These are phyloP conservation scores for Fusarium denticulatum DNA, from an alignment of 2,329 filamentous ascomycete genomes.

Conservation along the genomic window DNA sequence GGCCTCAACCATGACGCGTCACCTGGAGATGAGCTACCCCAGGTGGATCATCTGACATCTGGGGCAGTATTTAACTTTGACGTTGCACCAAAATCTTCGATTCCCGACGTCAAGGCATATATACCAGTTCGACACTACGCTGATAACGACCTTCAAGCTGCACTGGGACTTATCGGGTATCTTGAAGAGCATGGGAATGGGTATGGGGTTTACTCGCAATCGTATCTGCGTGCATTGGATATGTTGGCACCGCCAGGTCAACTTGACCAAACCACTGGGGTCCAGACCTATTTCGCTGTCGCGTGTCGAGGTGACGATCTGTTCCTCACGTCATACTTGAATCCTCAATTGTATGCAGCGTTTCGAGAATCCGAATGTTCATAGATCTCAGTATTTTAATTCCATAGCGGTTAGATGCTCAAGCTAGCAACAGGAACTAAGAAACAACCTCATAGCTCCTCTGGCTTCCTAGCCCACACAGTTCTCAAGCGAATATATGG, in stretches of 20 bases:
- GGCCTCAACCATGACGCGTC: not conserved
- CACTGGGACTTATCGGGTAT: not conserved
- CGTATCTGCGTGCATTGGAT: not conserved
- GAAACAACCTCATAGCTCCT: not conserved
- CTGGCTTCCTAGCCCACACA: conserved; percentile 18
- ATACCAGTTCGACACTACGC: not conserved
- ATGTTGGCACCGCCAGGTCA: not conserved
- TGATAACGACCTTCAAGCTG: not conserved
- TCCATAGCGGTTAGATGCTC: not conserved
- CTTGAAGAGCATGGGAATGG: not conserved
- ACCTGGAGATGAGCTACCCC: not conserved
- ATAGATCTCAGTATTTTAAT: not conserved
- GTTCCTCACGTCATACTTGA: not conserved
- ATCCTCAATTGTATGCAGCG: not conserved
- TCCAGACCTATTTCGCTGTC: not conserved
- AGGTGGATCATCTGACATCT: not conserved
- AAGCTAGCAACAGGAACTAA: not conserved
- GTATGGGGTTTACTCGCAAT: not conserved
- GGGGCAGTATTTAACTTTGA: not conserved
- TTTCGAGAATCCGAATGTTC: not conserved
- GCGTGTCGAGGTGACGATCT: not conserved
- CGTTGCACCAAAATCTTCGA: not conserved
- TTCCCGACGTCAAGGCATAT: conserved; percentile 2
- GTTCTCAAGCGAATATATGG: conserved; percentile 13
- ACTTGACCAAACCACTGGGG: not conserved